phyloP scores from a whole-genome alignment of 495 filamentous ascomycete species.

The Thermothielavioides terrestris region DNA sequence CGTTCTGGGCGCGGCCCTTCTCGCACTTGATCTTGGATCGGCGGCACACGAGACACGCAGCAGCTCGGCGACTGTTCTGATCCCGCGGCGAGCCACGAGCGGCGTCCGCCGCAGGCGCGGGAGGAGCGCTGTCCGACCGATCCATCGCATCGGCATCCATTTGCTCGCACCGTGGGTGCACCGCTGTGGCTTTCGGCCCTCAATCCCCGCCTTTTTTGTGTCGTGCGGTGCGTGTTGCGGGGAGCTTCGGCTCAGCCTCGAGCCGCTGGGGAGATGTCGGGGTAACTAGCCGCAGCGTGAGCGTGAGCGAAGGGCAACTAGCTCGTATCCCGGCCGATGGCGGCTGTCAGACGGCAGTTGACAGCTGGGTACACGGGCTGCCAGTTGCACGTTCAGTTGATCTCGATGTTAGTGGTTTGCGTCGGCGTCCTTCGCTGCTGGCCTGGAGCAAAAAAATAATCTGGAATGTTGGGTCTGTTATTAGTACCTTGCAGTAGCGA shows the following conservation, averaged over 20 bases:
- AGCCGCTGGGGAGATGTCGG: neutral
- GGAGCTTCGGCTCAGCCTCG: neutral
- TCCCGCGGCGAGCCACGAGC: slow-evolving; percentile 17
- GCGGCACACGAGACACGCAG: slow-evolving; percentile 60
- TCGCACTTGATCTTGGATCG: slow-evolving; percentile 62
- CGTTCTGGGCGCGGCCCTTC: slow-evolving; percentile 35
- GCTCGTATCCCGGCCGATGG: neutral
- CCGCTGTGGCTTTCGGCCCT: slow-evolving; percentile 3
- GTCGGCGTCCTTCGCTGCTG: no score
- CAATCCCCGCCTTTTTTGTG: slow-evolving; percentile 2
- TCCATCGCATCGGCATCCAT: slow-evolving; percentile 12
- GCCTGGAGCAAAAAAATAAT: no score
- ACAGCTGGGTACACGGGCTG: neutral
- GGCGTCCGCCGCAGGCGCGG: neutral
- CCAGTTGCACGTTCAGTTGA: no score
- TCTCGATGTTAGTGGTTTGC: no score
- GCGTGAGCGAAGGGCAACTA: no score
- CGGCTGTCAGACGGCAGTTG: neutral
- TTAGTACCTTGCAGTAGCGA: no score
- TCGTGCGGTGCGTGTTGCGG: slow-evolving; percentile 11
- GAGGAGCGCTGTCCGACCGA: slow-evolving; percentile 9
- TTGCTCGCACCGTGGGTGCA: slow-evolving; percentile 6
- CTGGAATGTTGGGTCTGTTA: no score
- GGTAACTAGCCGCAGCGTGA: slow-evolving; percentile 1
- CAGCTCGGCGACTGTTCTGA: slow-evolving; percentile 30